Percentiles rank a stretch among this genome's conserved stretches.
These are phyloP conservation scores for Aspergillus luchuensis DNA, from an alignment of 2,329 filamentous ascomycete genomes.

Conservation along the genomic window DNA sequence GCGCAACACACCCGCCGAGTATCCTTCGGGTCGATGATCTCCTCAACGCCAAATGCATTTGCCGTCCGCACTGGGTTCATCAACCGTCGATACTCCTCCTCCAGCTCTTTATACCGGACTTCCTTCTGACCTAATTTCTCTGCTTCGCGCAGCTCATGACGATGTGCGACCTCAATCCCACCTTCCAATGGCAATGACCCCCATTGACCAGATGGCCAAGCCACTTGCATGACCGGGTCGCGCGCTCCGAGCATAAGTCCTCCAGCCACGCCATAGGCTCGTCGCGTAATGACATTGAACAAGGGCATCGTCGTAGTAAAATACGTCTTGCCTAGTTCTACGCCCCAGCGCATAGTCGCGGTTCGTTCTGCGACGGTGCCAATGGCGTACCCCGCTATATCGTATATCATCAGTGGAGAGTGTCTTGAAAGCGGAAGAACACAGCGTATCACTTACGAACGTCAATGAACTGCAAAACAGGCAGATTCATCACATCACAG, in stretches of 20 bases:
- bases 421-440: not conserved
- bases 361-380: conserved; percentile 64
- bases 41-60: conserved; percentile 64
- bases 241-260: conserved; percentile 65
- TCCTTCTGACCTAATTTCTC: conserved; percentile 54
- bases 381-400: conserved; percentile 60
- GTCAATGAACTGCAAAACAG: conserved; percentile 65
- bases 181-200: conserved; percentile 64
- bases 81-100: conserved; percentile 61
- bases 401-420: not conserved
- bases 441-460: conserved; percentile 46
- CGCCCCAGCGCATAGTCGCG: conserved; percentile 66
- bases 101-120: conserved; percentile 57
- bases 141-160: conserved; percentile 60
- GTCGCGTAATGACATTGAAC: conserved; percentile 64
- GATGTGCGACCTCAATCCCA: conserved; percentile 66
- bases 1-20: conserved; percentile 58
- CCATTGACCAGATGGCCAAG: conserved; percentile 66
- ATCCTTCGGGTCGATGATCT: conserved; percentile 65
- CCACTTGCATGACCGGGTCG: conserved; percentile 62
- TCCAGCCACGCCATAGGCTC: conserved; percentile 65
- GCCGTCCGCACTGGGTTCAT: conserved; percentile 68
- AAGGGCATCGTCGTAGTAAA: conserved; percentile 64
- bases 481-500: conserved; percentile 67
- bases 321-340: conserved; percentile 63